Evolutionary conservation across 1,284 basidiomycete species (phyloP), one percentile per base, ranked within the genome.

Genomic region (Leccinum fallax): DNA sequence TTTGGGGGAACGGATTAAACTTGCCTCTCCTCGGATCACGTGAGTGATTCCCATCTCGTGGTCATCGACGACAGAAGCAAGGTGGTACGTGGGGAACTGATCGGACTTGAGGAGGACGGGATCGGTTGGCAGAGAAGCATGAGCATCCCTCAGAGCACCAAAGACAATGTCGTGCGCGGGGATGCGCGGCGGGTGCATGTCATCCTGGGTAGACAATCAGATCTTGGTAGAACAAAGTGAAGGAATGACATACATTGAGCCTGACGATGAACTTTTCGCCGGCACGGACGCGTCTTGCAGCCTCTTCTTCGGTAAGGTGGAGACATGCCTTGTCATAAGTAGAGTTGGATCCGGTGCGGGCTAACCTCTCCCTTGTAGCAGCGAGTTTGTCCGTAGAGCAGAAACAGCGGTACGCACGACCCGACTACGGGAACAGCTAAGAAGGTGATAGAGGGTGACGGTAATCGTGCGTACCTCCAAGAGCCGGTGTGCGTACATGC

Each of bases 1-100:
- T 24, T 24, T 24, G 24, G 24, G 38, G 9, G 57, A 10, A 26
- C 4, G 2, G 24, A 38, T 34, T 3, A 24, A 21, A 69, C 83
- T 57, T 62, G 90, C 94, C 82, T 98, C 97, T 49, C 97, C 97
- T 21, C 97, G 86, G 1, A 99, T 78, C 3, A 99, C 96, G 76
- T 99, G 97, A 0, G 94, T 94, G 52, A 99, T 95, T 1, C 88
- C 88, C 97, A 99, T 99, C 67, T 90, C 87, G 69, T 95, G 87
- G 76, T 99, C 97, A 67, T 99, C 97, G 0, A 97, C 93, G 0
- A 99, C 93, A 34, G 89, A 96, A 0, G 97, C 97, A 2, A 99
- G 85, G 67, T 99, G 97, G 73, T 99, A 99, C 0, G 97, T 99
- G 1, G 97, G 97, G 75, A 92, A 97, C 0, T 87, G 81, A 74